phyloP scores from a whole-genome alignment of 164 flowering plant species.

The Cinnamomum chago region DNA sequence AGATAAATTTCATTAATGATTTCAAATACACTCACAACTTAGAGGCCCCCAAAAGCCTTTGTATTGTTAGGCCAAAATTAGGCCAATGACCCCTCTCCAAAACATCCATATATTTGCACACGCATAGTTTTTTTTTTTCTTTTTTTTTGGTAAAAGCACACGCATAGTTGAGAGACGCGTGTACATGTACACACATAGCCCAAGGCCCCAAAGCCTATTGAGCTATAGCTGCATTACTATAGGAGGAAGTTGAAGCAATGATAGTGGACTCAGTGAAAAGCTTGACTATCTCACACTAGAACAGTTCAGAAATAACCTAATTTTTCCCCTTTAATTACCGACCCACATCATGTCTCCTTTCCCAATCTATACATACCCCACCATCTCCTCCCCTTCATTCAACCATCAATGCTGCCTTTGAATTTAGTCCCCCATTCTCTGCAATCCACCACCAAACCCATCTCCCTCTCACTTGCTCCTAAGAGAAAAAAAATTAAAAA shows the following conservation, averaged over 20 bases:
- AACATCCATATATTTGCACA: not conserved
- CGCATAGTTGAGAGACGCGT: not conserved
- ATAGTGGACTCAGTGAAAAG: conserved; percentile 7
- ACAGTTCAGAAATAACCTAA: not conserved
- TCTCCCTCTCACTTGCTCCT: conserved; percentile 23
- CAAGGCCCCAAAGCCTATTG: conserved; percentile 3
- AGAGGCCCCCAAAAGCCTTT: conserved; percentile 47
- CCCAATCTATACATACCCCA: conserved; percentile 10
- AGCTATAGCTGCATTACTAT: conserved; percentile 2
- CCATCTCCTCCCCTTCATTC: conserved; percentile 15
- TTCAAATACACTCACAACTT: conserved; percentile 28
- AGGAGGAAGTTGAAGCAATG: conserved; percentile 4
- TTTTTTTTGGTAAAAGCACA: not conserved
- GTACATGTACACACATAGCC: not conserved
- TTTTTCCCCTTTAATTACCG: not conserved
- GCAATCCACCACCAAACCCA: conserved; percentile 29
- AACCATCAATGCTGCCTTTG: conserved; percentile 43
- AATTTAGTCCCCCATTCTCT: conserved; percentile 41
- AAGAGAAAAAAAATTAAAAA: conserved; percentile 22
- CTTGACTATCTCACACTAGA: not conserved
- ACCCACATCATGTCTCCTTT: conserved; percentile 8
- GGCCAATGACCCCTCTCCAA: conserved; percentile 16
- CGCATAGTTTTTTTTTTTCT: not conserved
- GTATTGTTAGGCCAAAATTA: conserved; percentile 18
- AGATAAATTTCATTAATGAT: conserved; percentile 16